A percentile compares a stretch with the other conserved stretches of the same genome.
Evolutionary conservation across 768 basidiomycete species (phyloP).

Genomic region (Dentipellis sp.): DNA sequence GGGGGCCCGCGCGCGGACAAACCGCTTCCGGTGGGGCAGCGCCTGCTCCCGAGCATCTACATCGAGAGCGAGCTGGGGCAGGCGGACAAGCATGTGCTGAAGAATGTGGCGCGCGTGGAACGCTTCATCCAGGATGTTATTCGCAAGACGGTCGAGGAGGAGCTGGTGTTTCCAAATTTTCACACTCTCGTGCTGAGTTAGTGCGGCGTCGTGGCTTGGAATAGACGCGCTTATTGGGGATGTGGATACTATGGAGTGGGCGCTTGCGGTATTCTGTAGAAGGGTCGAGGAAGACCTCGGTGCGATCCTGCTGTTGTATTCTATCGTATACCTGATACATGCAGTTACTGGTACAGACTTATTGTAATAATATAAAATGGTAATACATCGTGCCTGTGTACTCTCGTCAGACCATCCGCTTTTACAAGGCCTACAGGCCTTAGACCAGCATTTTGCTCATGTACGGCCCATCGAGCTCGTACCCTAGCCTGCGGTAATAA

Average conservation of each 20-base stretch:
- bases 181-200: constrained; percentile 45
- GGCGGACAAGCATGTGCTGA: constrained; percentile 88
- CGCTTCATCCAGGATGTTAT: constrained; percentile 93
- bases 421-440: background rate
- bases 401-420: too few species aligned
- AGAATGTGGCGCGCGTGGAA: constrained; percentile 94
- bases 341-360: too few species aligned
- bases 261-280: too few species aligned
- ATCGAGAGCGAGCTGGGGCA: constrained; percentile 98
- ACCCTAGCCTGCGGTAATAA: constrained; percentile 92
- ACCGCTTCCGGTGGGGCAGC: constrained; percentile 70
- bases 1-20: constrained; percentile 42
- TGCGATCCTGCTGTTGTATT: too few species aligned
- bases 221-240: too few species aligned
- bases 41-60: constrained; percentile 76
- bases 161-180: constrained; percentile 94
- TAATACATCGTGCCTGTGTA: too few species aligned
- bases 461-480: constrained; percentile 92
- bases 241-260: too few species aligned
- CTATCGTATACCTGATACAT: too few species aligned
- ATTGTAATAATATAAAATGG: too few species aligned
- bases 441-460: constrained; percentile 76
- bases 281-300: too few species aligned
- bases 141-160: constrained; percentile 90
- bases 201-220: too few species aligned